These are phyloP conservation scores for Pseudonitzschia delicatissima DNA, from an alignment of 108 stramenopile genomes.

Conservation along the genomic window DNA sequence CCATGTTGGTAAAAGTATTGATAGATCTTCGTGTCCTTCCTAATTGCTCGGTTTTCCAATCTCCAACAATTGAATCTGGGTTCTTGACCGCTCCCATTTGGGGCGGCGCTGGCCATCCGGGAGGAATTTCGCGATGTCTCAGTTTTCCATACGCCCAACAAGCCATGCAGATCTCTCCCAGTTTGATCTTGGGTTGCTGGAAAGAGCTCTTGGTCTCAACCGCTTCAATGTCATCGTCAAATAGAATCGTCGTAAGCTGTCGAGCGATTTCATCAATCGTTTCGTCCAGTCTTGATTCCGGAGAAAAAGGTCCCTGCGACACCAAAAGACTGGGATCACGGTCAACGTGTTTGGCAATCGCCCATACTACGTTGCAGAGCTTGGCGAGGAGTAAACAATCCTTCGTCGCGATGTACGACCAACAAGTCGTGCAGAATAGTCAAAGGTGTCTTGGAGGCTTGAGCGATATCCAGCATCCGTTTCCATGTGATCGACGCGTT, in stretches of 20 bases:
- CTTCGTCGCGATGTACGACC: slow-evolving; percentile 16
- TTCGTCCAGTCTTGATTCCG: slow-evolving; percentile 33
- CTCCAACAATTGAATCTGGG: not conserved
- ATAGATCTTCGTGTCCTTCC: not conserved
- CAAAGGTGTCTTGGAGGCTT: slow-evolving; percentile 43
- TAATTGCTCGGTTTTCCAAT: slow-evolving; percentile 4
- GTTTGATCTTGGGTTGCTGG: slow-evolving; percentile 27
- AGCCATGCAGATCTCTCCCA: slow-evolving; percentile 76
- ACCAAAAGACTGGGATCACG: slow-evolving; percentile 34
- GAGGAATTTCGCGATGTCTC: slow-evolving; percentile 52
- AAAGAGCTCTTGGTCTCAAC: not conserved
- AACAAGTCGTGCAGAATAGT: slow-evolving; percentile 42
- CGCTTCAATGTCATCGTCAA: slow-evolving; percentile 2
- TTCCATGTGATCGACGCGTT: slow-evolving; percentile 1
- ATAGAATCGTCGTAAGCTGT: slow-evolving; percentile 31
- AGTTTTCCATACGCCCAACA: slow-evolving; percentile 74
- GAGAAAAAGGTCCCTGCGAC: not conserved
- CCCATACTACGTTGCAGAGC: slow-evolving; percentile 75
- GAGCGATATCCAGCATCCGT: slow-evolving; percentile 28
- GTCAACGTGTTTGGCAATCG: slow-evolving; percentile 69
- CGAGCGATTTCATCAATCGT: slow-evolving; percentile 56
- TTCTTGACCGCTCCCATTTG: slow-evolving; percentile 37
- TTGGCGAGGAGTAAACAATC: slow-evolving; percentile 55
- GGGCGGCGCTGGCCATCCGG: slow-evolving; percentile 70
- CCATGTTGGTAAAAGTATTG: not conserved